Percentiles rank a stretch among this genome's conserved stretches.
Conservation (phyloP, 2,329 filamentous ascomycete genomes). For the Fusarium nisikadoi region DNA sequence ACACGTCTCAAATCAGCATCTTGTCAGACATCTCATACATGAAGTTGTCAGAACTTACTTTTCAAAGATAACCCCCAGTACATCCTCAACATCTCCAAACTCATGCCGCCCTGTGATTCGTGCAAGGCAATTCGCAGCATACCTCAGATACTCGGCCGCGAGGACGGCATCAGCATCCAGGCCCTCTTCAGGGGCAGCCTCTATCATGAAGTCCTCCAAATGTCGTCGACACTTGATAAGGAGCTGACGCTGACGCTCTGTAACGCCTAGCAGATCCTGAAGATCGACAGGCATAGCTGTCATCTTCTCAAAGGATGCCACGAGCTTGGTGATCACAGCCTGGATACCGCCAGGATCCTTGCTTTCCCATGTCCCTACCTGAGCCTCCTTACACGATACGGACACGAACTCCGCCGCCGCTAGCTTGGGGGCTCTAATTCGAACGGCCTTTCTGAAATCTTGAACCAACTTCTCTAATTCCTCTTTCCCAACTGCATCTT, state of each 20-base stretch:
- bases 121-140: constrained; percentile 82
- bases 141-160: constrained; percentile 87
- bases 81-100: constrained; percentile 91
- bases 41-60: constrained; percentile 70
- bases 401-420: constrained; percentile 52
- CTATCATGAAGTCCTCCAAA: constrained; percentile 77
- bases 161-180: constrained; percentile 83
- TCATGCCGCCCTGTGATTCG: constrained; percentile 89
- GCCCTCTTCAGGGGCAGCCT: constrained; percentile 56
- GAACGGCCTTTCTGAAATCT: constrained; percentile 50
- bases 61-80: constrained; percentile 96
- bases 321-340: constrained; percentile 72
- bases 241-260: constrained; percentile 86
- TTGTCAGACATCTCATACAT: not conserved
- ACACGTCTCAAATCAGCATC: constrained; percentile 30
- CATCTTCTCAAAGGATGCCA: constrained; percentile 74
- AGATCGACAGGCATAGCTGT: constrained; percentile 77
- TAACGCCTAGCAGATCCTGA: constrained; percentile 89
- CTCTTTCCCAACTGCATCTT: constrained; percentile 57
- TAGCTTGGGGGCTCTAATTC: constrained; percentile 38
- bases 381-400: constrained; percentile 78
- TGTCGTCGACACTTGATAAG: constrained; percentile 77
- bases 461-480: constrained; percentile 53
- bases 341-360: constrained; percentile 74
- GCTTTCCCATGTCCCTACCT: constrained; percentile 39